Evolutionary conservation across 1,139 yeast species (phyloP).

Genomic region (Pichia sp.): DNA sequence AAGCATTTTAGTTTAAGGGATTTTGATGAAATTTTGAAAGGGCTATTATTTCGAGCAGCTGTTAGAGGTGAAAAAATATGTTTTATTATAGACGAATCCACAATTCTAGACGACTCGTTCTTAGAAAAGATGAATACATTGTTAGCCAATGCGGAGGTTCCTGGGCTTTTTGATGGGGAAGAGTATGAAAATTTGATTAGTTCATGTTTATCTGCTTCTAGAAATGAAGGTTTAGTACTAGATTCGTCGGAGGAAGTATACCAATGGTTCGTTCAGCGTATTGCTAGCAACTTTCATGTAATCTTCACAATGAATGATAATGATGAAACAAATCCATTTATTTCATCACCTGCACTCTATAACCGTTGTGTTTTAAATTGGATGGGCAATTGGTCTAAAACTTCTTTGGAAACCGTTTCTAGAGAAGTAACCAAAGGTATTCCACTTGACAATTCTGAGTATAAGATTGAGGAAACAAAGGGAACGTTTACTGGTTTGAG

Average conservation of each 20-base stretch:
- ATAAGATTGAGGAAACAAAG: slow-evolving; percentile 32
- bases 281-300: slow-evolving; percentile 74
- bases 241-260: slow-evolving; percentile 73
- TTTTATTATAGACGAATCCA: slow-evolving; percentile 76
- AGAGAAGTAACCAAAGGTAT: slow-evolving; percentile 36
- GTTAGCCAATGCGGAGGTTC: slow-evolving; percentile 87
- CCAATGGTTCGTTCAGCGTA: slow-evolving; percentile 67
- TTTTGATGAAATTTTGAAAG: slow-evolving; percentile 63
- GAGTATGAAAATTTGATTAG: slow-evolving; percentile 53
- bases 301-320: slow-evolving; percentile 72
- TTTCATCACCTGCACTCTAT: slow-evolving; percentile 85
- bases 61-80: slow-evolving; percentile 61
- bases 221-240: slow-evolving; percentile 55
- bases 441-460: slow-evolving; percentile 51
- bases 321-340: slow-evolving; percentile 35
- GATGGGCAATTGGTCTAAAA: slow-evolving; percentile 80
- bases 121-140: slow-evolving; percentile 89
- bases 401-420: slow-evolving; percentile 48
- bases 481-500: slow-evolving; percentile 34
- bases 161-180: slow-evolving; percentile 83
- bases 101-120: slow-evolving; percentile 71
- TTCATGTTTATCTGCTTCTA: slow-evolving; percentile 56
- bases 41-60: slow-evolving; percentile 47
- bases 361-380: slow-evolving; percentile 87
- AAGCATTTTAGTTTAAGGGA: slow-evolving; percentile 53